Evolutionary conservation across 78 protist genomes (phyloP), one percentile per base, ranked within the genome.

Genomic region (Dictyostelium intermedium): DNA sequence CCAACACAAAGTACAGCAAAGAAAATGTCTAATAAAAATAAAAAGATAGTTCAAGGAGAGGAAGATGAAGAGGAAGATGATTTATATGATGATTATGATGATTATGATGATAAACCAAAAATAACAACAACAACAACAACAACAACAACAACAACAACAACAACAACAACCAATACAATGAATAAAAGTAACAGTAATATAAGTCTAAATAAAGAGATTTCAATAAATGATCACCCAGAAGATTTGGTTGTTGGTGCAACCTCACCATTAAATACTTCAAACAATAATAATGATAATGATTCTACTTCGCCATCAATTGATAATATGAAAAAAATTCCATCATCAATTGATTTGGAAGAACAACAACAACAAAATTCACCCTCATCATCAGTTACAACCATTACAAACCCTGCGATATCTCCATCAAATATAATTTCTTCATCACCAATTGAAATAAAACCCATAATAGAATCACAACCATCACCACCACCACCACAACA

Each of bases 11-110:
- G 27, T 20, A 66, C 7, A 63, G 25, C 14, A 16, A 63, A 4
- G 0, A 25, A 66, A 25, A 66, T 66, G 74, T 66, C 74, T 25
- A 66, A 66, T 25, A 82, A 82, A 60, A 82, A 82, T 82, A 82
- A 82, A 43, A 87, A 87, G 74, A 87, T 87, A 25, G 80, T 87
- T 39, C 37, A 34, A 69, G 93, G 93, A 13, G 93, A 87, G 30
- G 93, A 87, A 3, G 93, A 87, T 41, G 93, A 87, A 30, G 93
- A 87, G 3, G 93, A 87, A 25, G 93, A 87, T 16, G 70, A 66
- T 27, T 27, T 70, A 43, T 45, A 86, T 76, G 84, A 56, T 73
- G 56, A 86, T 2, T 14, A 82, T 45, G 72, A 85, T 2, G 74
- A 82, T 27, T 20, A 35, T 60, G 63, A 82, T 35, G 37, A 60